phyloP scores from a whole-genome alignment of 179 eudicot genomes.

The Monotropa hypopitys region DNA sequence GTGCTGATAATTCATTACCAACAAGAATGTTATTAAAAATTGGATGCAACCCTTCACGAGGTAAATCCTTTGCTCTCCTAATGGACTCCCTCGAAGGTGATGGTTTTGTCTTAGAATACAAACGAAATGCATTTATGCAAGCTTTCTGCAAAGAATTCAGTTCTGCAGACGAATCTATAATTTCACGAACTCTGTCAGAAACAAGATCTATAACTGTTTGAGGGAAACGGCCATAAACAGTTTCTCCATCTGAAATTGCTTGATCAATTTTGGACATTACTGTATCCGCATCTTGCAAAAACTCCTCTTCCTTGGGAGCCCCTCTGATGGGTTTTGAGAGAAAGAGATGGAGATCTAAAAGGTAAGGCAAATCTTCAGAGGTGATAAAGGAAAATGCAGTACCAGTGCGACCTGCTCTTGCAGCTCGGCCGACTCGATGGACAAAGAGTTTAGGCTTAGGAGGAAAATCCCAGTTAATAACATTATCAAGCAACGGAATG shows the following conservation, averaged over 20 bases:
- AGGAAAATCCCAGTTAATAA: conserved; percentile 82
- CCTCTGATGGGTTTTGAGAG: conserved; percentile 73
- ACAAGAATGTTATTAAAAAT: conserved; percentile 47
- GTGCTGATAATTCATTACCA: conserved; percentile 62
- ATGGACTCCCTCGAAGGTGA: conserved; percentile 75
- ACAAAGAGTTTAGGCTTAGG: conserved; percentile 84
- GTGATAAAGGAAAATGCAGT: conserved; percentile 86
- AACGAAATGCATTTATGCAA: conserved; percentile 44
- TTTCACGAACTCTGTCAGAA: conserved; percentile 71
- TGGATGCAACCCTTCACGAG: conserved; percentile 91
- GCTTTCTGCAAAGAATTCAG: conserved; percentile 46
- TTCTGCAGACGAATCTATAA: conserved; percentile 62
- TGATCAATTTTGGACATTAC: conserved; percentile 46
- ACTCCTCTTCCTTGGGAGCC: conserved; percentile 84
- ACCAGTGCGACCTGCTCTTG: conserved; percentile 89
- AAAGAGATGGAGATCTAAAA: conserved; percentile 91
- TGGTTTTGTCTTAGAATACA: conserved; percentile 59
- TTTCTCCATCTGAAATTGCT: conserved; percentile 66
- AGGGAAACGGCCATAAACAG: conserved; percentile 82
- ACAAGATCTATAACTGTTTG: conserved; percentile 72
- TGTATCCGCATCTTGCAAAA: conserved; percentile 45
- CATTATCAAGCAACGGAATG: conserved; percentile 92
- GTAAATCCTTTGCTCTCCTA: conserved; percentile 60
- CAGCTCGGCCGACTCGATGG: conserved; percentile 92
- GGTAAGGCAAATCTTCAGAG: conserved; percentile 62